A percentile compares a stretch with the other conserved stretches of the same genome.
Conservation (phyloP, 331 rosid species). For the Malus hybrid region DNA sequence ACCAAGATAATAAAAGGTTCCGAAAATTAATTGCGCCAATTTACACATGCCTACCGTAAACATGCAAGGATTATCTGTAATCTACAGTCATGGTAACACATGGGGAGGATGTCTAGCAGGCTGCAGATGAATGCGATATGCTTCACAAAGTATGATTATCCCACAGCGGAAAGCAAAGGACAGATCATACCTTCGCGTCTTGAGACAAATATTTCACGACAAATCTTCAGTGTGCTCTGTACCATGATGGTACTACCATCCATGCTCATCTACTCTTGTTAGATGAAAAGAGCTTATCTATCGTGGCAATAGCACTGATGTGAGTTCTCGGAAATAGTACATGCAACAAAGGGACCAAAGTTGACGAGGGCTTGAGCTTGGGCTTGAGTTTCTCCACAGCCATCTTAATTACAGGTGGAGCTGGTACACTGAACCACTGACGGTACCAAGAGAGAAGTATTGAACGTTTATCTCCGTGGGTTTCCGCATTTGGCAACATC, state of each 20-base stretch:
- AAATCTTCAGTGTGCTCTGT: not conserved
- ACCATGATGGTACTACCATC: not conserved
- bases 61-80: too few relatives aligned
- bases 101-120: not conserved
- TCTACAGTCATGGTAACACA: too few relatives aligned
- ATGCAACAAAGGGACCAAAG: conserved; percentile 61
- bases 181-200: not conserved
- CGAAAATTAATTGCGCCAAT: not conserved
- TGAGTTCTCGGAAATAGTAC: conserved; percentile 70
- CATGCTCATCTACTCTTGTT: not conserved
- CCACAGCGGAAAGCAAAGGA: not conserved
- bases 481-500: conserved; percentile 61
- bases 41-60: not conserved
- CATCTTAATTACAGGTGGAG: conserved; percentile 45
- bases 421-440: conserved; percentile 88
- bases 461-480: conserved; percentile 34
- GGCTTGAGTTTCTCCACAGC: conserved; percentile 49
- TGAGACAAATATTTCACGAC: not conserved
- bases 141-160: not conserved
- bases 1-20: not conserved
- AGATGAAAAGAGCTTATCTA: conserved; percentile 46
- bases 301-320: conserved; percentile 44
- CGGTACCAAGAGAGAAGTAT: conserved; percentile 84
- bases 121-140: not conserved
- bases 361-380: conserved; percentile 36